phyloP scores from a whole-genome alignment of 1,284 basidiomycete species.

The Cerrena zonata region DNA sequence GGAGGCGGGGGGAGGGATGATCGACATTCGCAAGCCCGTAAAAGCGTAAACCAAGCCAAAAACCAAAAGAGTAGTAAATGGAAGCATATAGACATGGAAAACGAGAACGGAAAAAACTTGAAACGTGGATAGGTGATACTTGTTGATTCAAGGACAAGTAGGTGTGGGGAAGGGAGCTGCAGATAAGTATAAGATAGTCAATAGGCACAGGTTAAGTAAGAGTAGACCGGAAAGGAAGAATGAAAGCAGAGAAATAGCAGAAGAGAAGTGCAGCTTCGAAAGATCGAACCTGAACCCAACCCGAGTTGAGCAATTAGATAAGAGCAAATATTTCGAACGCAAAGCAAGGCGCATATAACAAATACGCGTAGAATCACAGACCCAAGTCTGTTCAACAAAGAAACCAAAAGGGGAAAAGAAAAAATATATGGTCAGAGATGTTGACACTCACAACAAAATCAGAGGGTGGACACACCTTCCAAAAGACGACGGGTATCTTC shows the following conservation, averaged over 20 bases:
- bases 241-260: constrained; percentile 4
- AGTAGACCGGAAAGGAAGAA: constrained; percentile 6
- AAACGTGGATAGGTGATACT: constrained; percentile 4
- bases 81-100: neutral
- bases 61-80: constrained; percentile 2
- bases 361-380: no score
- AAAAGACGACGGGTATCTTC: constrained; percentile 64
- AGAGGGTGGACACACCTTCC: constrained; percentile 43
- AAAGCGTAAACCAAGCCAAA: no score
- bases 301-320: no score
- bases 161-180: neutral
- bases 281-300: no score
- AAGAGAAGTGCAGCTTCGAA: no score
- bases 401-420: neutral
- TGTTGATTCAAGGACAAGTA: neutral
- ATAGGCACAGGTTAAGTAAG: constrained; percentile 5
- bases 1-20: no score
- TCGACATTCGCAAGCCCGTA: no score
- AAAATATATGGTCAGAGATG: no score
- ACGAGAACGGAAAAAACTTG: neutral
- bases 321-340: no score
- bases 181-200: constrained; percentile 4
- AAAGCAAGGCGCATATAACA: no score
- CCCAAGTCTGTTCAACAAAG: neutral
- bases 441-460: neutral